phyloP scores from a whole-genome alignment of 495 filamentous ascomycete species.

The Penicillium dipodomyicola region DNA sequence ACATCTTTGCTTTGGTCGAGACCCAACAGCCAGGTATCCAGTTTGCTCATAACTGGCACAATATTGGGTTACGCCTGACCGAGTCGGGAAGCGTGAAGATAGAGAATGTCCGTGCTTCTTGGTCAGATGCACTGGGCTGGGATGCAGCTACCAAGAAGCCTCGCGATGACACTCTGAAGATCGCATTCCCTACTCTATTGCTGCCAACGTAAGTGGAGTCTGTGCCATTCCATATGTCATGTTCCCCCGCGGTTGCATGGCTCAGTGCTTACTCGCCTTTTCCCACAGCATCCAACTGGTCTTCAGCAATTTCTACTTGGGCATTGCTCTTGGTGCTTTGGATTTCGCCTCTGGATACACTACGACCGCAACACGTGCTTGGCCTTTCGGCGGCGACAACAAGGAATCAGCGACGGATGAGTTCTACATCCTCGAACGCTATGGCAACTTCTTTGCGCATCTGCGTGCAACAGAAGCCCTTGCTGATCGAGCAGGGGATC shows the following conservation, averaged over 20 bases:
- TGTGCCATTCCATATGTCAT: background rate
- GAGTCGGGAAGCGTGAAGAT: slow-evolving; percentile 60
- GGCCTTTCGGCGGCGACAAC: slow-evolving; percentile 58
- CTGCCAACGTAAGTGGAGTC: slow-evolving; percentile 51
- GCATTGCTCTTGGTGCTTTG: slow-evolving; percentile 55
- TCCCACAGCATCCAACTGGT: slow-evolving; percentile 52
- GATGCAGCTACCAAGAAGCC: slow-evolving; percentile 44
- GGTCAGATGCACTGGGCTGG: slow-evolving; percentile 60
- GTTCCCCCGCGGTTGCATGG: background rate
- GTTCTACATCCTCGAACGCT: slow-evolving; percentile 59
- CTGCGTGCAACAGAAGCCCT: slow-evolving; percentile 56
- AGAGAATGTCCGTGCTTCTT: slow-evolving; percentile 51
- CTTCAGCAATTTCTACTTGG: slow-evolving; percentile 62
- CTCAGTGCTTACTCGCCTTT: background rate
- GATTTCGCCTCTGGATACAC: slow-evolving; percentile 53
- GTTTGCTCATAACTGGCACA: slow-evolving; percentile 61
- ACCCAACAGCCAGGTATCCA: slow-evolving; percentile 54
- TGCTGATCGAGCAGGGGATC: slow-evolving; percentile 49
- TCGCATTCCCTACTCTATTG: slow-evolving; percentile 51
- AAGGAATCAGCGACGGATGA: slow-evolving; percentile 55
- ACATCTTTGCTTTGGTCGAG: slow-evolving; percentile 56
- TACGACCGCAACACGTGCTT: slow-evolving; percentile 48
- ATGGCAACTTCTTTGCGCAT: slow-evolving; percentile 59
- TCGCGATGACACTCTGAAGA: slow-evolving; percentile 41
- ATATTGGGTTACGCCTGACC: slow-evolving; percentile 57